phyloP scores from a whole-genome alignment of 306 rosid genomes.

The Malus fusca region DNA sequence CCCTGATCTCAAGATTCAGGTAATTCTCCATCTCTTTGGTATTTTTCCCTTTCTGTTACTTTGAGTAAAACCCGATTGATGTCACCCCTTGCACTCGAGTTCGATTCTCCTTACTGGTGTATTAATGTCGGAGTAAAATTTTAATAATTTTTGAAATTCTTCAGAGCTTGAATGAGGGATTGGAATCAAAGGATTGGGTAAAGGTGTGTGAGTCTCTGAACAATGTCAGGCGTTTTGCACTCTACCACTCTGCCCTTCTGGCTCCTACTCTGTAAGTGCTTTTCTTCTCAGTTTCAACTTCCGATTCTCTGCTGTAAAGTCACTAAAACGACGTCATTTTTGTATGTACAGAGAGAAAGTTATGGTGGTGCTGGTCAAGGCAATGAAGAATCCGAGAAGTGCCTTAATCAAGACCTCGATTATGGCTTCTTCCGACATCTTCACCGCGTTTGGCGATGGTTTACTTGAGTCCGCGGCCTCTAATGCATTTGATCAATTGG shows the following conservation, averaged over 20 bases:
- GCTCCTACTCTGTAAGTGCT: slow-evolving; percentile 32
- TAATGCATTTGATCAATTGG: slow-evolving; percentile 70
- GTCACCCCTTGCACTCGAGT: neutral
- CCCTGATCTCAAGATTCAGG: slow-evolving; percentile 61
- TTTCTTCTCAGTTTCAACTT: neutral
- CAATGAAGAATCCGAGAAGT: slow-evolving; percentile 92
- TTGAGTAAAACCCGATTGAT: too few species aligned
- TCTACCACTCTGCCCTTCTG: slow-evolving; percentile 51
- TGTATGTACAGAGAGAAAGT: slow-evolving; percentile 46
- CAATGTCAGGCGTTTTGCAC: slow-evolving; percentile 59
- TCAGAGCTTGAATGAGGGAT: slow-evolving; percentile 55
- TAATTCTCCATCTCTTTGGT: neutral
- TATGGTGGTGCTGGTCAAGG: slow-evolving; percentile 56
- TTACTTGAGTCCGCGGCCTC: slow-evolving; percentile 51
- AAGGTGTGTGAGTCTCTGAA: slow-evolving; percentile 72
- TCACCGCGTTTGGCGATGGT: slow-evolving; percentile 63
- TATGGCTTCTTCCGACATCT: slow-evolving; percentile 80
- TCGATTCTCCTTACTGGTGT: neutral
- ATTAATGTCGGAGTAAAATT: too few species aligned
- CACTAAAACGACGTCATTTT: neutral
- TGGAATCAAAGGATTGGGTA: slow-evolving; percentile 72
- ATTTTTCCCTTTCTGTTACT: neutral
- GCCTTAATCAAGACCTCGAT: slow-evolving; percentile 91
- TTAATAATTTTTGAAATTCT: neutral
- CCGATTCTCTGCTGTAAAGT: neutral